phyloP scores from a whole-genome alignment of 148 eudicot genomes.

The Amaranthus cruentus region DNA sequence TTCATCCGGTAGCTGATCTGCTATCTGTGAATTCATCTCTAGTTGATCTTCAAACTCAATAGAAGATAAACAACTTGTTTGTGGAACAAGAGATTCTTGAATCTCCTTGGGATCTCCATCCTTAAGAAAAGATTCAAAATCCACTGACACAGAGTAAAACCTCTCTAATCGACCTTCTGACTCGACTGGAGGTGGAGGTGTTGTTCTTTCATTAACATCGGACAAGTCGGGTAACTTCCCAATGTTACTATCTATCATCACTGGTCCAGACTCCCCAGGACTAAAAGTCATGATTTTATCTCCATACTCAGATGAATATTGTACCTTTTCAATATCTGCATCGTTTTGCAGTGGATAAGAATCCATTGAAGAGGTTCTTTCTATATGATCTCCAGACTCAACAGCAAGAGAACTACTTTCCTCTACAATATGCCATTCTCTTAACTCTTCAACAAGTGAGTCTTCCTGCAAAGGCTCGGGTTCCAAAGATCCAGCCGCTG shows the following conservation, averaged over 20 bases:
- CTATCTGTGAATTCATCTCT: background rate
- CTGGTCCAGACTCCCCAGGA: background rate
- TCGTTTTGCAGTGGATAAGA: background rate
- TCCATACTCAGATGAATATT: background rate
- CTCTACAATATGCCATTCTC: constrained; percentile 16
- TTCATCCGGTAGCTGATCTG: constrained; percentile 7
- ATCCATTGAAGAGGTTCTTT: background rate
- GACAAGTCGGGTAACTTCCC: constrained; percentile 5
- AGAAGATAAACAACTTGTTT: constrained; percentile 5
- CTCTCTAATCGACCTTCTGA: constrained; percentile 12
- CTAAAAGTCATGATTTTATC: constrained; percentile 4
- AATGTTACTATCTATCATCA: background rate
- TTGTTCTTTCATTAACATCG: constrained; percentile 6
- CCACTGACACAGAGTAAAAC: background rate
- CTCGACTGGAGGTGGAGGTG: background rate
- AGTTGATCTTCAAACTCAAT: background rate
- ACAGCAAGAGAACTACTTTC: background rate
- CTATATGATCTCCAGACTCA: constrained; percentile 7
- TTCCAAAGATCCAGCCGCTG: background rate
- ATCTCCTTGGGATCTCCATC: background rate
- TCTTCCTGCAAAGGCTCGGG: constrained; percentile 2
- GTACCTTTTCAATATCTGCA: background rate
- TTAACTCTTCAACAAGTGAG: background rate
- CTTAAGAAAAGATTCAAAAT: constrained; percentile 1
- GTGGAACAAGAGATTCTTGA: constrained; percentile 7